Evolutionary conservation across 768 basidiomycete species (phyloP), one percentile per base, ranked within the genome.

Genomic region (Terana coerulea): DNA sequence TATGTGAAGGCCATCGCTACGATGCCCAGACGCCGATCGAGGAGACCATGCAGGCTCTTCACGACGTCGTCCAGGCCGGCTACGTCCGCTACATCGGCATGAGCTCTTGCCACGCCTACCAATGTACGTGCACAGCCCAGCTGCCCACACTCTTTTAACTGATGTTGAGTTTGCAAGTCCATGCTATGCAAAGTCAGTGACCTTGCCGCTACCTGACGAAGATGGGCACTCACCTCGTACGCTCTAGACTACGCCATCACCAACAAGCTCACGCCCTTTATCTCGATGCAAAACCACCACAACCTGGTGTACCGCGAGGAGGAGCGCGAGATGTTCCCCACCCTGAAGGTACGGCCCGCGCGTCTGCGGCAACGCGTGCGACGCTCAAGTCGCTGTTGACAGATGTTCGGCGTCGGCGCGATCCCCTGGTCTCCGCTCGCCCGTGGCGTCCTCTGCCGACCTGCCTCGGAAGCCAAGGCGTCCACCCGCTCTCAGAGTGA

Each of bases 241-340:
- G 3, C 12, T 17, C 3, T 40, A 53, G 52, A 53, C 39, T 53
- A 53, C 33, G 52, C 52, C 5, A 53, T 48, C 52, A 48, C 9
- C 25, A 65, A 75, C 55, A 64, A 65, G 25, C 58, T 68, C 14
- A 68, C 66, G 19, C 67, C 67, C 1, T 76, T 76, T 63, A 71
- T 76, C 61, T 69, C 70, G 8, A 75, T 76, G 74, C 75, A 77
- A 56, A 77, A 77, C 58, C 69, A 70, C 49, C 69, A 77, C 55
- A 67, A 58, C 49, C 65, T 73, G 14, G 47, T 71, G 29, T 77
- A 77, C 56, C 66, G 75, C 51, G 75, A 77, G 57, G 75, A 77
- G 58, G 74, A 70, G 60, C 67, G 70, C 30, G 68, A 69, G 58
- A 69, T 70, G 68, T 67, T 73, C 51, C 74, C 75, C 0, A 61